Conservation (phyloP, 1,284 basidiomycete genomes). For the Marasmius oreades region DNA sequence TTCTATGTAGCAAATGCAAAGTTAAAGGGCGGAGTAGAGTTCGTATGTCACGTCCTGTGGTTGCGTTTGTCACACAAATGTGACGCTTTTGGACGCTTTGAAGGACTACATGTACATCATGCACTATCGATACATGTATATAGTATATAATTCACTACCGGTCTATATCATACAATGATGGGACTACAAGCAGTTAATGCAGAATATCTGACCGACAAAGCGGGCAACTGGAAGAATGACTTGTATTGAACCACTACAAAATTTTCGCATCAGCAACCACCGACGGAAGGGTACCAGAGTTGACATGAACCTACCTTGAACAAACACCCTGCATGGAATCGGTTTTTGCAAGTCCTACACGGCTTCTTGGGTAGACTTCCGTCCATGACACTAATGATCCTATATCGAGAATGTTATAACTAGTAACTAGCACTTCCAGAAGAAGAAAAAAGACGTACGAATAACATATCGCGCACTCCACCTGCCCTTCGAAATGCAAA, state of each 20-base stretch:
- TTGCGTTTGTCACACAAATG: too few species aligned
- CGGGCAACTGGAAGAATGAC: conserved; percentile 88
- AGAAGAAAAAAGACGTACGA: conserved; percentile 55
- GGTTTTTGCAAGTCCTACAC: conserved; percentile 94
- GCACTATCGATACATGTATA: background rate
- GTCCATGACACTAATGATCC: conserved; percentile 92
- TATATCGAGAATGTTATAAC: conserved; percentile 29
- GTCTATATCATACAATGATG: background rate
- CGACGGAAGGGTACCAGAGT: background rate
- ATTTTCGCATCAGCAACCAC: conserved; percentile 10
- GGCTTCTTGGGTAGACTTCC: conserved; percentile 87
- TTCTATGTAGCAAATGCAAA: too few species aligned
- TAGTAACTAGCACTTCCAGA: conserved; percentile 1
- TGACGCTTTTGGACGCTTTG: too few species aligned
- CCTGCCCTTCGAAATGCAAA: conserved; percentile 90
- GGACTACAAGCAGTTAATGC: background rate
- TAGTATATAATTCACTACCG: background rate
- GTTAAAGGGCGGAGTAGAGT: too few species aligned
- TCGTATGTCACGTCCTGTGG: too few species aligned
- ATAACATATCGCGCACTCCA: conserved; percentile 93
- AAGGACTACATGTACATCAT: too few species aligned
- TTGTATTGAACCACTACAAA: conserved; percentile 85
- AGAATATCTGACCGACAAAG: conserved; percentile 83
- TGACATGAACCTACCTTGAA: conserved; percentile 63
- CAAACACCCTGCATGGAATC: conserved; percentile 90